These are phyloP conservation scores for Zygoascus meyerae DNA, from an alignment of 1,139 yeast species.

Conservation along the genomic window DNA sequence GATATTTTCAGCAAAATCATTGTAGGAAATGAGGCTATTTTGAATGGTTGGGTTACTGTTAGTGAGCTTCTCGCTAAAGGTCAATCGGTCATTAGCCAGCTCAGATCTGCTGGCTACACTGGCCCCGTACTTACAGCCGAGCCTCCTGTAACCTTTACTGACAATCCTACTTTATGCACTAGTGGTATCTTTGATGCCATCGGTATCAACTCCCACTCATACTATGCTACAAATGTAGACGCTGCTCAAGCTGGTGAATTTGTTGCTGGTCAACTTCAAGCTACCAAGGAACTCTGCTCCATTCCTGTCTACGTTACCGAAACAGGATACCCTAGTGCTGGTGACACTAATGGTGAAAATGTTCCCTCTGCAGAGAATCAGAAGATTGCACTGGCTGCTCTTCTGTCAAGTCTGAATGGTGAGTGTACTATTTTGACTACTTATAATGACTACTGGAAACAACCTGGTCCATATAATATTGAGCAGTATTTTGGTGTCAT, in stretches of 20 bases:
- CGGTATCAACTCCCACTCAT: conserved; percentile 83
- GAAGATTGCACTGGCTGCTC: conserved; percentile 55
- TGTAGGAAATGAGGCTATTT: conserved; percentile 82
- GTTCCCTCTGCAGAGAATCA: conserved; percentile 70
- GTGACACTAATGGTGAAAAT: conserved; percentile 63
- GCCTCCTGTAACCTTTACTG: conserved; percentile 70
- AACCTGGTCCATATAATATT: conserved; percentile 76
- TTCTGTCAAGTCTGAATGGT: conserved; percentile 49
- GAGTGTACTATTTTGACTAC: conserved; percentile 65
- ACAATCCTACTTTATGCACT: conserved; percentile 62
- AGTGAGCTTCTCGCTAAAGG: conserved; percentile 58
- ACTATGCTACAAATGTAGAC: conserved; percentile 56
- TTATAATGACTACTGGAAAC: conserved; percentile 78
- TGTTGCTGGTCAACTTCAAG: conserved; percentile 52
- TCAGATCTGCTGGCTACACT: conserved; percentile 64
- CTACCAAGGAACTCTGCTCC: conserved; percentile 43
- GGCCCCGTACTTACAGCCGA: conserved; percentile 80
- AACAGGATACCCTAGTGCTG: conserved; percentile 84
- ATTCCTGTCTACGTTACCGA: conserved; percentile 55
- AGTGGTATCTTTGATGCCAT: conserved; percentile 64
- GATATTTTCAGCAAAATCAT: conserved; percentile 65
- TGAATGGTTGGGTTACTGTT: conserved; percentile 53
- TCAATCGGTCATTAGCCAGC: conserved; percentile 50
- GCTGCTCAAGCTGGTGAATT: conserved; percentile 73
- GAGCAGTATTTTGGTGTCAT: conserved; percentile 82